A percentile compares a stretch with the other conserved stretches of the same genome.
phyloP scores from a whole-genome alignment of 1,284 basidiomycete species.

The Cystobasidium sp. region DNA sequence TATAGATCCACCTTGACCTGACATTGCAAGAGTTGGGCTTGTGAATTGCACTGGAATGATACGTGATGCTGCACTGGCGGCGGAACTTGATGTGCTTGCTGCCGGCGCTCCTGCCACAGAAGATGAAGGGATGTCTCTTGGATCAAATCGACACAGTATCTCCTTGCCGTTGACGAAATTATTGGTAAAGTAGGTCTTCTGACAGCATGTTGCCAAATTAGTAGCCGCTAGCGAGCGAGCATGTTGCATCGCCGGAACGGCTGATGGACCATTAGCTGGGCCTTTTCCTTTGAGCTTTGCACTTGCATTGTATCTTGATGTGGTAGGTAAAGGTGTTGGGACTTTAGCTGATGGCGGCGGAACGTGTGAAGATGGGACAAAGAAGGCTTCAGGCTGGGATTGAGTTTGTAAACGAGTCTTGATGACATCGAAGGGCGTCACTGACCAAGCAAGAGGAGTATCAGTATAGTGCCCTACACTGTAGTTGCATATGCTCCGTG shows the following conservation, averaged over 20 bases:
- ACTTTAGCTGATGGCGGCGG: slow-evolving; percentile 43
- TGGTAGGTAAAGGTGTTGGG: slow-evolving; percentile 43
- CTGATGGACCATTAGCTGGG: neutral
- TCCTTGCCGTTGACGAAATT: slow-evolving; percentile 47
- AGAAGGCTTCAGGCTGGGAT: slow-evolving; percentile 46
- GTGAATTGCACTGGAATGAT: slow-evolving; percentile 12
- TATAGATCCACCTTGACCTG: slow-evolving; percentile 7
- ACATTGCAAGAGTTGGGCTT: neutral
- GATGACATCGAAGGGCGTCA: slow-evolving; percentile 93
- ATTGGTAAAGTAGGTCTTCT: slow-evolving; percentile 56
- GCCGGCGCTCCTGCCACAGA: slow-evolving; percentile 28
- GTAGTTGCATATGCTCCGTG: neutral
- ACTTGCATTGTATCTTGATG: slow-evolving; percentile 14
- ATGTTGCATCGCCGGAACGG: slow-evolving; percentile 34
- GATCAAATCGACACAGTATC: slow-evolving; percentile 56
- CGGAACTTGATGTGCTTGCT: neutral
- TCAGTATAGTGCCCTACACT: neutral
- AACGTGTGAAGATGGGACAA: slow-evolving; percentile 47
- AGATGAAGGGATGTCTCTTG: slow-evolving; percentile 48
- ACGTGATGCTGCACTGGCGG: neutral
- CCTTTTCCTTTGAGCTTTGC: slow-evolving; percentile 35
- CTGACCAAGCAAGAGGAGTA: slow-evolving; percentile 58
- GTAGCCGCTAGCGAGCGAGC: slow-evolving; percentile 41
- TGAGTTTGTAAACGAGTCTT: slow-evolving; percentile 69
- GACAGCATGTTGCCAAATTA: slow-evolving; percentile 55